Evolutionary conservation across 306 rosid species (phyloP).

Genomic region (Trifolium subterraneum): DNA sequence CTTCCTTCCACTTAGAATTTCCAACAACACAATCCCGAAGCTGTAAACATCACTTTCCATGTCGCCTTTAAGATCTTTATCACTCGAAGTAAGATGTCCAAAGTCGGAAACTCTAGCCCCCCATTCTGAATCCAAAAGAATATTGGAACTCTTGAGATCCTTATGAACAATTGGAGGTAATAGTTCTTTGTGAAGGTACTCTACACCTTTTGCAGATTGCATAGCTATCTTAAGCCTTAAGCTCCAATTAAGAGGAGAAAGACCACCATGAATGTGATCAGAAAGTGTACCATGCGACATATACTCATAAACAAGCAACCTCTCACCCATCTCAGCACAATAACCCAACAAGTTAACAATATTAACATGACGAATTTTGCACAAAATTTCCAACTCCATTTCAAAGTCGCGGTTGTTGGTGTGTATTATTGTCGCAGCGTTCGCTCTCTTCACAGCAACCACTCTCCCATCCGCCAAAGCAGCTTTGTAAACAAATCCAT

Average conservation of each 20-base stretch:
- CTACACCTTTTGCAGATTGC: constrained; percentile 88
- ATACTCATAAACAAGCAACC: constrained; percentile 86
- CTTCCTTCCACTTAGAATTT: constrained; percentile 90
- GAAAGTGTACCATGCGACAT: constrained; percentile 93
- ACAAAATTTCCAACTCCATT: constrained; percentile 81
- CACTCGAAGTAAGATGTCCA: constrained; percentile 68
- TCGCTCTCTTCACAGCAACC: constrained; percentile 92
- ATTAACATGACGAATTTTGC: constrained; percentile 76
- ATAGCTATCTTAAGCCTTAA: constrained; percentile 69
- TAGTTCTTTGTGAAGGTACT: constrained; percentile 80
- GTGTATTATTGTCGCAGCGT: constrained; percentile 93
- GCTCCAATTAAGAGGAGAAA: constrained; percentile 83
- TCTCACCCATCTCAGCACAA: constrained; percentile 96
- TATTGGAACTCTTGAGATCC: constrained; percentile 76
- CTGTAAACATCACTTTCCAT: constrained; percentile 65
- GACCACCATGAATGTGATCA: constrained; percentile 92
- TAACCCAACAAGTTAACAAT: constrained; percentile 90
- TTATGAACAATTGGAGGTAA: constrained; percentile 76
- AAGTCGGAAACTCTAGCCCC: constrained; percentile 80
- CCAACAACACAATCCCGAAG: constrained; percentile 79
- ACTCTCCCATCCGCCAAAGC: constrained; percentile 70
- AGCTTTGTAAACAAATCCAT: constrained; percentile 96
- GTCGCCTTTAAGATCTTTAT: constrained; percentile 57
- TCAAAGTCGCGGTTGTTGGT: constrained; percentile 83
- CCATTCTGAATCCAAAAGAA: constrained; percentile 89